Evolutionary conservation across 2,329 filamentous ascomycete species (phyloP).

Genomic region (Coleophoma eucalyptorum): DNA sequence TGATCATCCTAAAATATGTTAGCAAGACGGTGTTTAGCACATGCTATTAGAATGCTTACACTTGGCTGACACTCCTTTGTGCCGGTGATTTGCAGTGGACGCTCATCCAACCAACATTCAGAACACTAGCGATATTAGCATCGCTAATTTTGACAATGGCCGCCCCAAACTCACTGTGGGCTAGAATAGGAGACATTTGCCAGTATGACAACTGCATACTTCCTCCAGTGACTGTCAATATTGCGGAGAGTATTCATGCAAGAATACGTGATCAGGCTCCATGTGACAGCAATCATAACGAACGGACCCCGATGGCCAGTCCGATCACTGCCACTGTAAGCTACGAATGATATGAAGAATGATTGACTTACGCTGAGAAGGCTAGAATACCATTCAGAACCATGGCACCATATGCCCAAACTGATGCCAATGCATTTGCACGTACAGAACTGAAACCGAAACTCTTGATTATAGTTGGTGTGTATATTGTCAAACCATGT

Average conservation of each 20-base stretch:
- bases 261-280: neutral
- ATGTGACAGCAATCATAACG: slow-evolving; percentile 25
- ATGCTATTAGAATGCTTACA: slow-evolving; percentile 8
- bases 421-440: slow-evolving; percentile 24
- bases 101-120: slow-evolving; percentile 24
- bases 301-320: slow-evolving; percentile 30
- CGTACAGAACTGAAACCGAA: slow-evolving; percentile 20
- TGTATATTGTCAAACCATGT: slow-evolving; percentile 24
- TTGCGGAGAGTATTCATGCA: neutral
- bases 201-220: neutral
- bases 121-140: too few relatives aligned
- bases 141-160: too few relatives aligned
- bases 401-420: neutral
- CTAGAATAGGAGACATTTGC: neutral
- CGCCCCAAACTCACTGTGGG: neutral
- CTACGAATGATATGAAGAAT: too few relatives aligned
- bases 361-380: neutral
- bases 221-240: neutral
- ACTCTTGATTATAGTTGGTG: slow-evolving; percentile 24
- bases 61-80: slow-evolving; percentile 24
- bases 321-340: slow-evolving; percentile 26
- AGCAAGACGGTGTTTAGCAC: neutral
- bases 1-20: slow-evolving; percentile 19
- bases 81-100: slow-evolving; percentile 24
- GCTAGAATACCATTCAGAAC: neutral